These are phyloP conservation scores for Asclepias syriaca DNA, from an alignment of 257 asterid genomes.

Conservation along the genomic window DNA sequence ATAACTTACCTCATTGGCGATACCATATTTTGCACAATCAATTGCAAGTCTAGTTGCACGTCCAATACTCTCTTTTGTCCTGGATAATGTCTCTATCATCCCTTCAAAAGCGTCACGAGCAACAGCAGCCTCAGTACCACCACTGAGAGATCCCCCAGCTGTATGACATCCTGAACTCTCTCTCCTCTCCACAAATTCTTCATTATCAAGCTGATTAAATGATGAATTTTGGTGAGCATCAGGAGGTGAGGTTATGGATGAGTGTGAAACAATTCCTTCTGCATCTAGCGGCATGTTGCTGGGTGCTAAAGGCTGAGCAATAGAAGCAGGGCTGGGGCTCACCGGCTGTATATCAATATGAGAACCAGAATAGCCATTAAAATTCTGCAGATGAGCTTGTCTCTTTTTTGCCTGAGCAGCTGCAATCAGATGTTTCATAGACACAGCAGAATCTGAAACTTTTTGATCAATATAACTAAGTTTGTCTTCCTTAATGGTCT, in stretches of 20 bases:
- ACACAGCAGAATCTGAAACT: constrained; percentile 43
- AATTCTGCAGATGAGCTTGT: constrained; percentile 52
- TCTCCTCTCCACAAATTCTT: constrained; percentile 61
- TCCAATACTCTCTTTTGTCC: constrained; percentile 98
- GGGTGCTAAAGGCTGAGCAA: constrained; percentile 43
- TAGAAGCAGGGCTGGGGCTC: constrained; percentile 51
- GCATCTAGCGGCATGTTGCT: constrained; percentile 34
- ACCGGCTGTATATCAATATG: constrained; percentile 39
- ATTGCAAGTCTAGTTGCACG: constrained; percentile 99
- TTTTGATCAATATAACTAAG: constrained; percentile 39
- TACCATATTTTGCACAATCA: constrained; percentile 96
- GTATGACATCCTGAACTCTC: constrained; percentile 56
- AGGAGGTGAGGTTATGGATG: constrained; percentile 42
- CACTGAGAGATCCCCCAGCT: constrained; percentile 75
- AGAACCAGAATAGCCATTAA: constrained; percentile 36
- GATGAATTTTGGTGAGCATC: constrained; percentile 49
- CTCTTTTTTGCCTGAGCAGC: constrained; percentile 91
- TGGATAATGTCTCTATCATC: constrained; percentile 95
- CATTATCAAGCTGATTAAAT: constrained; percentile 50
- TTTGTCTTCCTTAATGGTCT: constrained; percentile 39
- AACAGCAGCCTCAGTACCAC: constrained; percentile 96
- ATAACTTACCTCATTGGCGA: constrained; percentile 71
- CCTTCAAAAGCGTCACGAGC: constrained; percentile 99
- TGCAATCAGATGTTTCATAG: constrained; percentile 88
- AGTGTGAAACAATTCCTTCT: constrained; percentile 36